These are phyloP conservation scores for Calvatia gigantea DNA, from an alignment of 768 basidiomycete genomes.

Conservation along the genomic window DNA sequence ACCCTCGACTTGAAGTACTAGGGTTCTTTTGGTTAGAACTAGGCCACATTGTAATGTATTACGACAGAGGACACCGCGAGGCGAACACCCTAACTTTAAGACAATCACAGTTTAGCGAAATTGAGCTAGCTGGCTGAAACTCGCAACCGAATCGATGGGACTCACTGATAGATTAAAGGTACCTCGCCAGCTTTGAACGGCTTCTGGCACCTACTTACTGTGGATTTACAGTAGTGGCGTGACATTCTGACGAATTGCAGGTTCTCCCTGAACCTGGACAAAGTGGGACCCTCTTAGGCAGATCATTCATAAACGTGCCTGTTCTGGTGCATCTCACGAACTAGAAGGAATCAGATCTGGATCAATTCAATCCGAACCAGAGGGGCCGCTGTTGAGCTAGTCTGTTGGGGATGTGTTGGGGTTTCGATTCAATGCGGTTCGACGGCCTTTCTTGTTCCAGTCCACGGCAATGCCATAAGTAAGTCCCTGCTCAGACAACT, in stretches of 20 bases:
- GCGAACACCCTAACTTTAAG: background rate
- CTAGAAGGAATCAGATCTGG: background rate
- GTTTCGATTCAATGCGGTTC: conserved; percentile 12
- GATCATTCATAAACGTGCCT: background rate
- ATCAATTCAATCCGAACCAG: conserved; percentile 1
- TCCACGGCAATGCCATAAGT: conserved; percentile 12
- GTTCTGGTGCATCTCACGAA: conserved; percentile 6
- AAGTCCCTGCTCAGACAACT: conserved; percentile 3
- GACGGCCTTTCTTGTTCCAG: background rate
- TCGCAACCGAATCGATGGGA: background rate
- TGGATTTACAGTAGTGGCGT: background rate
- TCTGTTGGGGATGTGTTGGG: background rate
- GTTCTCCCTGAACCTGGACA: background rate
- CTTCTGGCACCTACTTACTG: background rate
- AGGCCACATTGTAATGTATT: background rate
- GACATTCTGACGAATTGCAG: background rate
- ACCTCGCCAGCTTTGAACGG: background rate
- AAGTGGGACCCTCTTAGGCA: background rate
- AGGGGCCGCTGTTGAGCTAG: background rate
- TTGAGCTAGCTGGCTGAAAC: background rate
- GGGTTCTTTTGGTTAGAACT: background rate
- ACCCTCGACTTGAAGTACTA: background rate
- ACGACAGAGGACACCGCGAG: conserved; percentile 4
- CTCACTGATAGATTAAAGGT: background rate
- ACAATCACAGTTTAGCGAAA: background rate